Evolutionary conservation across 2,329 filamentous ascomycete genomes (phyloP).

Genomic region (Metarhizium brunneum): DNA sequence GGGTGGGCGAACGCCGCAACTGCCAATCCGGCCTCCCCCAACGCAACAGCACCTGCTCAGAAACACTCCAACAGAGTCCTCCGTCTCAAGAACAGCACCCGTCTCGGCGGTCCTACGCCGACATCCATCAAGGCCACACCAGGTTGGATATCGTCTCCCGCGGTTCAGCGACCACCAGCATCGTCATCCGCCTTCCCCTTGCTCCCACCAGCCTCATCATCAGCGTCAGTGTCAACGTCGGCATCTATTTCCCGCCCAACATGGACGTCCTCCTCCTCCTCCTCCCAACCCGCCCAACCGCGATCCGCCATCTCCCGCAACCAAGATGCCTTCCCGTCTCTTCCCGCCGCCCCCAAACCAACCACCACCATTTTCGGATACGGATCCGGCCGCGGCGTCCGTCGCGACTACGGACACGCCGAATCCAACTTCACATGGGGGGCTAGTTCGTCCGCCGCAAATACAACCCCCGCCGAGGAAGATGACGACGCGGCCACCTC

Average conservation of each 20-base stretch:
- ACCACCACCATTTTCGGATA: slow-evolving; percentile 54
- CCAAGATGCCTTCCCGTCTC: slow-evolving; percentile 67
- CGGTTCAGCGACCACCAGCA: slow-evolving; percentile 10
- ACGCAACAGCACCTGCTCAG: slow-evolving; percentile 29
- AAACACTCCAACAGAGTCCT: slow-evolving; percentile 46
- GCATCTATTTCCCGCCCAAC: slow-evolving; percentile 12
- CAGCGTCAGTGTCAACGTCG: slow-evolving; percentile 10
- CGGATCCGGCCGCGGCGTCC: slow-evolving; percentile 41
- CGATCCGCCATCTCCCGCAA: slow-evolving; percentile 17
- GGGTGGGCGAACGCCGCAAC: slow-evolving; percentile 52
- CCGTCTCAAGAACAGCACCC: slow-evolving; percentile 50
- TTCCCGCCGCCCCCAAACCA: slow-evolving; percentile 68
- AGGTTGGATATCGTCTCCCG: neutral
- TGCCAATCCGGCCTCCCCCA: slow-evolving; percentile 40
- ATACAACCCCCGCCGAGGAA: slow-evolving; percentile 14
- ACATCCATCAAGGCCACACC: slow-evolving; percentile 1
- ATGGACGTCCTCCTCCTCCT: slow-evolving; percentile 21
- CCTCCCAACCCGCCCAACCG: slow-evolving; percentile 29
- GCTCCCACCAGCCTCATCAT: slow-evolving; percentile 26
- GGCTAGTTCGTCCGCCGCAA: slow-evolving; percentile 12
- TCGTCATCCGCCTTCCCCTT: slow-evolving; percentile 34
- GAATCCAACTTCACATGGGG: slow-evolving; percentile 48
- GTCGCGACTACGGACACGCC: slow-evolving; percentile 39
- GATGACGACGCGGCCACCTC: slow-evolving; percentile 16
- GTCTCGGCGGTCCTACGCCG: slow-evolving; percentile 27